Percentiles rank a stretch among this genome's conserved stretches.
Evolutionary conservation across 2,329 filamentous ascomycete genomes (phyloP).

Genomic region (Colletotrichum cuscutae): DNA sequence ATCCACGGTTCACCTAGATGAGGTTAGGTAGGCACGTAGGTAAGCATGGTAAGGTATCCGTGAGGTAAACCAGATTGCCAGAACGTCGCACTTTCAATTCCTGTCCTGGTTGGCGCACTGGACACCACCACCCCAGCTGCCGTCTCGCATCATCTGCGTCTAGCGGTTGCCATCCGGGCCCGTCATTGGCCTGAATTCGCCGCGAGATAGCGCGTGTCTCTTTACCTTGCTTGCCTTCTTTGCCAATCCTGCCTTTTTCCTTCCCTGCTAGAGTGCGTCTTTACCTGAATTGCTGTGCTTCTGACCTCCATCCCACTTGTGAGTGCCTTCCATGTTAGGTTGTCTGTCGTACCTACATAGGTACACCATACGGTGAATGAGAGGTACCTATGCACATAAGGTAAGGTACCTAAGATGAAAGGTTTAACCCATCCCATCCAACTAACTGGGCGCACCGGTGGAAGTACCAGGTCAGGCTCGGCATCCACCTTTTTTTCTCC

Average conservation of each 20-base stretch:
- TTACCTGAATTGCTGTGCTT: not conserved
- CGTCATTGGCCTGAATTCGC: not conserved
- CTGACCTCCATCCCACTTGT: not conserved
- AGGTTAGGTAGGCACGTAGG: too few relatives aligned
- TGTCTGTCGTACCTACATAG: not conserved
- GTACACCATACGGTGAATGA: not conserved
- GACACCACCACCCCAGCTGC: not conserved
- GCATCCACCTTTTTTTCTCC: conserved; percentile 4
- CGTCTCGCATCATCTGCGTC: conserved; percentile 22
- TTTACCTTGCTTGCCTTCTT: conserved; percentile 12
- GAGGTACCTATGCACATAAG: not conserved
- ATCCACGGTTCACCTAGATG: too few relatives aligned
- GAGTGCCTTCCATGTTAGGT: too few relatives aligned
- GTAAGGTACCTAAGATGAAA: not conserved
- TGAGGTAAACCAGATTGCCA: too few relatives aligned
- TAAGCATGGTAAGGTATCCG: too few relatives aligned
- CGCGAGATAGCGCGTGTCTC: not conserved
- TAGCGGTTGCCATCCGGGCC: not conserved
- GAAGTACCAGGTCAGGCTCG: conserved; percentile 8
- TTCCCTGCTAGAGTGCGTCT: not conserved
- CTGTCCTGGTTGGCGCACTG: not conserved
- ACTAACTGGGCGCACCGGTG: too few relatives aligned
- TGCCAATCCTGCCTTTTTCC: not conserved
- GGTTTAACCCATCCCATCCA: not conserved
- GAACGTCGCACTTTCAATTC: not conserved